Base-by-base conservation (phyloP, 768 basidiomycete genomes). In the Podaxis pistillaris region DNA sequence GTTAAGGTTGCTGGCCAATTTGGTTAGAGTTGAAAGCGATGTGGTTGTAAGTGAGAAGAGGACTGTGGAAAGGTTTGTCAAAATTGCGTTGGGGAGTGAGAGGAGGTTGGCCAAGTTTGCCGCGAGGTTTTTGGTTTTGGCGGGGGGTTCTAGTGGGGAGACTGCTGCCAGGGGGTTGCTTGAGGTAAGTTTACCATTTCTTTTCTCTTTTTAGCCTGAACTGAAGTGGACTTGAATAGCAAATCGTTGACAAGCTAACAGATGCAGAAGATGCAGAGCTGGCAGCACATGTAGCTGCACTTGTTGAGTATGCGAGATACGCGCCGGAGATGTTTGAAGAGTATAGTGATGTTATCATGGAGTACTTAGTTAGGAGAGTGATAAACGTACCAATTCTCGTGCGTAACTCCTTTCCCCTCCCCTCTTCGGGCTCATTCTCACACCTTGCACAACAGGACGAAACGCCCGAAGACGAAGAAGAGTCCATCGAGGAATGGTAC, bases 61-160 rank as follows among this genome's bases (percentile, higher is more conserved):
- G 67, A 87, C 81, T 0, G 73, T 85, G 11, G 91, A 94, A 28
- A 81, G 87, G 15, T 78, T 91, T 12, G 75, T 75, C 56, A 82
- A 83, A 46, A 83, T 85, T 66, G 89, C 83, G 0, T 68, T 87
- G 33, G 84, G 84, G 26, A 80, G 83, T 3, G 83, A 89, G 57
- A 76, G 79, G 26, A 81, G 84, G 22, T 86, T 89, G 64, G 90
- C 93, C 19, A 98, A 98, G 72, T 96, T 93, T 72, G 91, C 94
- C 1, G 86, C 91, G 2, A 84, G 94, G 22, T 78, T 91, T 37
- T 69, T 96, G 22, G 84, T 88, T 0, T 82, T 81, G 26, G 19
- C 44, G 44, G 26, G 30, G 12, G 7, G 36, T 57, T 80, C 80
- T 41, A 84, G 83, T 67, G 79, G 85, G 6, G 76, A 82, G 1